Evolutionary conservation across 441 rosid species (phyloP).

Genomic region (Lepidium campestre): DNA sequence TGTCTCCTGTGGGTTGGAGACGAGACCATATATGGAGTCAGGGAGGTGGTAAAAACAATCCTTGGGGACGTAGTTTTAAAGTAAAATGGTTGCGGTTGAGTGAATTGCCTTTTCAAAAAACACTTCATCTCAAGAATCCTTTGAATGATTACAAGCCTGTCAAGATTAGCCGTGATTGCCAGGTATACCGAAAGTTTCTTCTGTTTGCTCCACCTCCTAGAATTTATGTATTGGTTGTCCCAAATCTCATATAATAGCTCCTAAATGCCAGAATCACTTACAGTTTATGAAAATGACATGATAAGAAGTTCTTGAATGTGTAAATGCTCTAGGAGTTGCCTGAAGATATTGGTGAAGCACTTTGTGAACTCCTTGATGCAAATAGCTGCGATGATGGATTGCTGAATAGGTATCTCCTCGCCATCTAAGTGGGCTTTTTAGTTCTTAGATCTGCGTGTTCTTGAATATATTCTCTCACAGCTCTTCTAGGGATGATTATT

Average conservation of each 20-base stretch:
- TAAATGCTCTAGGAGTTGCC: slow-evolving; percentile 62
- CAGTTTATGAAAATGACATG: neutral
- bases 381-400: slow-evolving; percentile 43
- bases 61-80: slow-evolving; percentile 95
- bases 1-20: slow-evolving; percentile 92
- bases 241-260: neutral
- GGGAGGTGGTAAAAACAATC: slow-evolving; percentile 78
- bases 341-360: slow-evolving; percentile 85
- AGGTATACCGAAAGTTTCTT: slow-evolving; percentile 40
- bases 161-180: slow-evolving; percentile 97
- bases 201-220: neutral
- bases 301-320: neutral
- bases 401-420: slow-evolving; percentile 42
- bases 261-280: neutral
- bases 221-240: neutral
- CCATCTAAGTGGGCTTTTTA: neutral
- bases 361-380: slow-evolving; percentile 83
- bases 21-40: slow-evolving; percentile 87
- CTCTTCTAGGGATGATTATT: slow-evolving; percentile 46
- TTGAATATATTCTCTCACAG: slow-evolving; percentile 16
- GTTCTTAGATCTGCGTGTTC: slow-evolving; percentile 11
- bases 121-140: slow-evolving; percentile 93
- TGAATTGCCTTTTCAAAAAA: slow-evolving; percentile 90
- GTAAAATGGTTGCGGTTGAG: slow-evolving; percentile 82
- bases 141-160: slow-evolving; percentile 90